These are phyloP conservation scores for Flaveria linearis DNA, from an alignment of 129 eudicot genomes.

Conservation along the genomic window DNA sequence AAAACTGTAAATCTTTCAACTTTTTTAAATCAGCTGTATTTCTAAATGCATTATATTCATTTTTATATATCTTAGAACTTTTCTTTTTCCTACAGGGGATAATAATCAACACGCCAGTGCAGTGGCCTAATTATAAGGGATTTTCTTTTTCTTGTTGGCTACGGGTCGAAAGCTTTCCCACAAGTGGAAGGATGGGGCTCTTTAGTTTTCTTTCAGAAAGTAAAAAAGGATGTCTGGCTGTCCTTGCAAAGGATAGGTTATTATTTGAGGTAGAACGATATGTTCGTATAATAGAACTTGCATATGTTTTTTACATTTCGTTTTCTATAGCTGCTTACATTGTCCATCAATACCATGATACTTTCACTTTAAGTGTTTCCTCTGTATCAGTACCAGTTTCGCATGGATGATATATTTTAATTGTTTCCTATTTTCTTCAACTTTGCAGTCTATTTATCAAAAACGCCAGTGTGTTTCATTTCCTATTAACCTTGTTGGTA, in stretches of 20 bases:
- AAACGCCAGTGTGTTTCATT: conserved; percentile 74
- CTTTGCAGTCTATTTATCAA: conserved; percentile 82
- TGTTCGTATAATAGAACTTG: neutral
- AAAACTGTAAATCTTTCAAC: neutral
- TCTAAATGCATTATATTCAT: neutral
- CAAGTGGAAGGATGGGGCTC: conserved; percentile 84
- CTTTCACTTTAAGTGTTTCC: conserved; percentile 15
- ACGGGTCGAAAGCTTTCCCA: conserved; percentile 83
- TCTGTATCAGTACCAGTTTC: conserved; percentile 13
- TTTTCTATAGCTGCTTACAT: conserved; percentile 17
- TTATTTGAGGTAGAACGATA: conserved; percentile 67
- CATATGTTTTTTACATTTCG: neutral
- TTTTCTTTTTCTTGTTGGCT: conserved; percentile 98
- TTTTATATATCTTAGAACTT: neutral
- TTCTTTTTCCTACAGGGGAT: conserved; percentile 72
- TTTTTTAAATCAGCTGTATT: neutral
- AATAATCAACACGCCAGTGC: conserved; percentile 69
- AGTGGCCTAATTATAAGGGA: conserved; percentile 90
- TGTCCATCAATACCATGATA: neutral
- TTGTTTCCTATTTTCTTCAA: conserved; percentile 19
- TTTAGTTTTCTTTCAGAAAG: conserved; percentile 84
- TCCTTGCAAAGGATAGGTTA: conserved; percentile 70
- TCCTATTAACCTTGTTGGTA: conserved; percentile 57
- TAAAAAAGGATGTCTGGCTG: conserved; percentile 82
- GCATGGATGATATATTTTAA: conserved; percentile 3